phyloP scores from a whole-genome alignment of 176 grass and related monocot species.

The Tillandsia fasciculata region DNA sequence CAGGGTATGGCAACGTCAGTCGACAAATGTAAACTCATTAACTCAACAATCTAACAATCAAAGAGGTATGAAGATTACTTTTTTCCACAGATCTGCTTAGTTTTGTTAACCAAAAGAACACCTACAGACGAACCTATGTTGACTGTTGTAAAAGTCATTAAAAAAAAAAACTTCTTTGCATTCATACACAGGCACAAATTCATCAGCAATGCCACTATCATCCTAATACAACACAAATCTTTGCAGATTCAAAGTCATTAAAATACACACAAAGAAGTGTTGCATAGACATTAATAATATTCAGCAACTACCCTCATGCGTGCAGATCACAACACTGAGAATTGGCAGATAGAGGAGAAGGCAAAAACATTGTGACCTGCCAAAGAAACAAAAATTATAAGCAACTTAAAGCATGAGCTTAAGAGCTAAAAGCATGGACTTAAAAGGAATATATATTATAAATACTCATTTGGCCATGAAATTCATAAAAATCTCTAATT shows the following conservation, averaged over 20 bases:
- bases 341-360: neutral
- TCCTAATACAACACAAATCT: neutral
- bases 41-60: neutral
- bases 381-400: neutral
- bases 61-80: neutral
- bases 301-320: neutral
- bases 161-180: neutral
- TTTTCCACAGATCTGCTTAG: neutral
- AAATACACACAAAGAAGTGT: neutral
- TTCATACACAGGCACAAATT: neutral
- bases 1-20: neutral
- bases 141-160: neutral
- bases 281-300: neutral
- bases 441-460: no score
- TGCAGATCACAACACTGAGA: neutral
- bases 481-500: no score
- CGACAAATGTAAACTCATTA: neutral
- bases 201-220: neutral
- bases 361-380: neutral
- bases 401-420: neutral
- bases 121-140: neutral
- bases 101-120: neutral
- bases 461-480: no score
- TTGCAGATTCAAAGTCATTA: neutral
- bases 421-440: neutral